These are phyloP conservation scores for Salix exigua DNA, from an alignment of 345 rosid species.

Conservation along the genomic window DNA sequence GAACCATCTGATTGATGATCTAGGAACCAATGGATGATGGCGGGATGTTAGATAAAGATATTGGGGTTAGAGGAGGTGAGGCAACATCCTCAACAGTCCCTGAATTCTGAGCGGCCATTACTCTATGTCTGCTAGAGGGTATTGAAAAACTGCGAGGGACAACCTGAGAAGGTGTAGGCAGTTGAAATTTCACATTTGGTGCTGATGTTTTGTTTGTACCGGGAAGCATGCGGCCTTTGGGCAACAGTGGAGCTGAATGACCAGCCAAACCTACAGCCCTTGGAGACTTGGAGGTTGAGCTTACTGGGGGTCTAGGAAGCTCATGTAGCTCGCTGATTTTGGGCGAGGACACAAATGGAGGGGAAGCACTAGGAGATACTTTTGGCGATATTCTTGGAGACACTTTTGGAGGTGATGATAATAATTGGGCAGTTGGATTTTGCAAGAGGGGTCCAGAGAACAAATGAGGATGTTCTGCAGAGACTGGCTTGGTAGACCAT, in stretches of 20 bases:
- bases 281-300: conserved; percentile 12
- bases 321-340: conserved; percentile 34
- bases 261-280: conserved; percentile 20
- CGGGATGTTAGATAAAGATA: conserved; percentile 38
- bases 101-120: conserved; percentile 31
- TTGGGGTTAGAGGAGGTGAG: conserved; percentile 72
- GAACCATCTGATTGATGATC: conserved; percentile 22
- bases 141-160: conserved; percentile 31
- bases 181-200: conserved; percentile 14
- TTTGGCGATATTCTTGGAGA: conserved; percentile 16
- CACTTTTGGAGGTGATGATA: conserved; percentile 34
- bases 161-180: conserved; percentile 29
- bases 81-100: conserved; percentile 38
- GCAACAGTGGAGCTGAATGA: conserved; percentile 26
- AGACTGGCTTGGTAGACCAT: conserved; percentile 10
- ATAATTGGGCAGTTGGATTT: conserved; percentile 12
- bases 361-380: conserved; percentile 26
- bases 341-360: conserved; percentile 23
- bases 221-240: conserved; percentile 13
- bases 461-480: conserved; percentile 31
- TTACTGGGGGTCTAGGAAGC: conserved; percentile 32
- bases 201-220: background rate
- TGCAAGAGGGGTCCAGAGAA: conserved; percentile 69
- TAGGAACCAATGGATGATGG: conserved; percentile 12
- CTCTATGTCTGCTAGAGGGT: conserved; percentile 21